Evolutionary conservation across 495 filamentous ascomycete genomes (phyloP), one percentile per base, ranked within the genome.

Genomic region (Ascobolus immersus): DNA sequence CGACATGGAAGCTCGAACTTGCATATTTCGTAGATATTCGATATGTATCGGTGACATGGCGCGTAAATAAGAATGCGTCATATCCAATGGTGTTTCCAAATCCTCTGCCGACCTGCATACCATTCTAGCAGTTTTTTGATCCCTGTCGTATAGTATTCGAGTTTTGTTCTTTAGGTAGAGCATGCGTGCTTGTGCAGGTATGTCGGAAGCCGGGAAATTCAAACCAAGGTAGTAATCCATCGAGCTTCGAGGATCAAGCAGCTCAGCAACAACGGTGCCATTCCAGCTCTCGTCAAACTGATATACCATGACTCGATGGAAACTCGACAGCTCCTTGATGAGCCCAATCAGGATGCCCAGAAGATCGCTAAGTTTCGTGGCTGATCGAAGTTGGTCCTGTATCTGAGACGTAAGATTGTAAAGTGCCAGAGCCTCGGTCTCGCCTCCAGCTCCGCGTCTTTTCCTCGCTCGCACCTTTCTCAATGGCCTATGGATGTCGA

Each of bases 221-320:
- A 92, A 60, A 5, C 79, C 81, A 45, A 84, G 78, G 55, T 79
- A 93, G 0, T 91, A 59, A 49, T 91, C 79, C 35, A 73, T 74
- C 0, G 78, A 80, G n/a, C 66, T 65, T 19, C 64, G 51, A 3
- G 73, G 69, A 45, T 94, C 77, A 14, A 90, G 72, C 9, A 92
- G 51, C 46, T 92, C 84, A 0, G 79, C 75, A 22, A 92, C 81
- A 2, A 91, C 80, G 28, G 67, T 65, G 0, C 80, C 81, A 48
- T 90, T 90, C 57, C 70, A 84, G 2, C 58, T 49, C 27, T 66
- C 59, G 48, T 94, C 82, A 40, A 92, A 94, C 44, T 89, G 80
- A 51, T 91, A 92, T 11, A 94, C 64, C 73, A 92, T 75, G 7
- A 91, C 75, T 2, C 81, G 75, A 43, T 91, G 80, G 42, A 93